phyloP scores from a whole-genome alignment of 2,329 filamentous ascomycete genomes.

The Fusarium nodosum region DNA sequence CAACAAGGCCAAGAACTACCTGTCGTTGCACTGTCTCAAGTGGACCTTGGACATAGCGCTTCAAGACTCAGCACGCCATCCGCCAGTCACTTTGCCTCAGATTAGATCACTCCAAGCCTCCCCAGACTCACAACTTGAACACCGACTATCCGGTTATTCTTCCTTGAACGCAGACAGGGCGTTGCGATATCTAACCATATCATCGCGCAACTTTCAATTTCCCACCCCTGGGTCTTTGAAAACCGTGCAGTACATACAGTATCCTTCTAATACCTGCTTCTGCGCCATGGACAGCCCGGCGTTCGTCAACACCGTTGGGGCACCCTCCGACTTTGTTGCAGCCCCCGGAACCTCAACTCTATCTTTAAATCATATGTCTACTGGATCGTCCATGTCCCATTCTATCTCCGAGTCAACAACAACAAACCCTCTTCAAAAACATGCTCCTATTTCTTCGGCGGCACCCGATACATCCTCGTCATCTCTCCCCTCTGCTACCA shows the following conservation, averaged over 20 bases:
- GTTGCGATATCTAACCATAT: conserved; percentile 50
- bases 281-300: conserved; percentile 48
- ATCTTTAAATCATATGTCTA: conserved; percentile 32
- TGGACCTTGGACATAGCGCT: conserved; percentile 42
- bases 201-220: conserved; percentile 49
- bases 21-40: conserved; percentile 32
- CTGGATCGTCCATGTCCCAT: conserved; percentile 32
- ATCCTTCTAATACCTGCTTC: conserved; percentile 13
- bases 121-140: conserved; percentile 31
- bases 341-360: conserved; percentile 16
- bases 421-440: conserved; percentile 38
- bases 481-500: conserved; percentile 23
- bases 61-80: conserved; percentile 49
- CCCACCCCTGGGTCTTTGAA: conserved; percentile 25
- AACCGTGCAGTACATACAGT: conserved; percentile 8
- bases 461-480: conserved; percentile 26
- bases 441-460: conserved; percentile 37
- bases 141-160: conserved; percentile 34
- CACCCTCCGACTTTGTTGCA: conserved; percentile 39
- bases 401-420: conserved; percentile 16
- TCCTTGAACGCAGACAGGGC: conserved; percentile 42
- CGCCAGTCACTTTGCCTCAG: conserved; percentile 49
- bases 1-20: conserved; percentile 12
- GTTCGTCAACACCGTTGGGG: conserved; percentile 49
- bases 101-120: conserved; percentile 18